phyloP scores from a whole-genome alignment of 2,329 filamentous ascomycete species.

The Ascochyta fabae region DNA sequence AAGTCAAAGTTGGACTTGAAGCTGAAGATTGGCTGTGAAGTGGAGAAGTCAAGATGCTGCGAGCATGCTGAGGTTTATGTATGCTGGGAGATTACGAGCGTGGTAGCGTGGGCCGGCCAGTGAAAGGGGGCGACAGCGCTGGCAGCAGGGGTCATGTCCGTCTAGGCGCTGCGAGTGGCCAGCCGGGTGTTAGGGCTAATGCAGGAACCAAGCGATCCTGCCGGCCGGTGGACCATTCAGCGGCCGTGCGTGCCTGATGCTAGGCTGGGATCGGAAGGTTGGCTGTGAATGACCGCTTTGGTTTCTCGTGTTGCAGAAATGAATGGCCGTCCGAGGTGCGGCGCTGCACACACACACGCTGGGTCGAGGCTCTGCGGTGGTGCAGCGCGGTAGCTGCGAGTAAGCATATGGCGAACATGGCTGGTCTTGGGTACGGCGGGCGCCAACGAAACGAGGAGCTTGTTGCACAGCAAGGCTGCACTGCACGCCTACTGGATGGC shows the following conservation, averaged over 20 bases:
- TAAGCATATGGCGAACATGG: slow-evolving; percentile 33
- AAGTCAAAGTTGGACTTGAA: slow-evolving; percentile 48
- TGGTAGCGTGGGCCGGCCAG: slow-evolving; percentile 45
- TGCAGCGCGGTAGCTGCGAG: slow-evolving; percentile 12
- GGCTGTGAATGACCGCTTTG: slow-evolving; percentile 30
- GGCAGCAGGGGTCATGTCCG: slow-evolving; percentile 35
- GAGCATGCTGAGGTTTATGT: slow-evolving; percentile 43
- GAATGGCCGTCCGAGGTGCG: slow-evolving; percentile 26
- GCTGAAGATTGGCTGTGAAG: slow-evolving; percentile 49
- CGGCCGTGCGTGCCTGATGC: slow-evolving; percentile 31
- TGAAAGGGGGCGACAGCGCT: slow-evolving; percentile 38
- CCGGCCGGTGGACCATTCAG: slow-evolving; percentile 35
- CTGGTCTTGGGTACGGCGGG: slow-evolving; percentile 20
- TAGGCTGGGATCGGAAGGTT: slow-evolving; percentile 40
- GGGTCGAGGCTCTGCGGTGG: slow-evolving; percentile 27
- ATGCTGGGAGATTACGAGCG: slow-evolving; percentile 47
- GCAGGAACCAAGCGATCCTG: slow-evolving; percentile 45
- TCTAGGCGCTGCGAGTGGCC: slow-evolving; percentile 40
- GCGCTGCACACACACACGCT: slow-evolving; percentile 18
- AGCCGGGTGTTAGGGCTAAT: slow-evolving; percentile 39
- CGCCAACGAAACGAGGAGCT: slow-evolving; percentile 14
- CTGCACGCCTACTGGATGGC: not conserved
- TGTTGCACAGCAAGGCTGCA: slow-evolving; percentile 16
- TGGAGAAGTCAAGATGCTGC: slow-evolving; percentile 31
- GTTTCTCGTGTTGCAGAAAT: slow-evolving; percentile 45